Base-by-base conservation (phyloP, 1,284 basidiomycete genomes). In the Pyrrhoderma noxium region DNA sequence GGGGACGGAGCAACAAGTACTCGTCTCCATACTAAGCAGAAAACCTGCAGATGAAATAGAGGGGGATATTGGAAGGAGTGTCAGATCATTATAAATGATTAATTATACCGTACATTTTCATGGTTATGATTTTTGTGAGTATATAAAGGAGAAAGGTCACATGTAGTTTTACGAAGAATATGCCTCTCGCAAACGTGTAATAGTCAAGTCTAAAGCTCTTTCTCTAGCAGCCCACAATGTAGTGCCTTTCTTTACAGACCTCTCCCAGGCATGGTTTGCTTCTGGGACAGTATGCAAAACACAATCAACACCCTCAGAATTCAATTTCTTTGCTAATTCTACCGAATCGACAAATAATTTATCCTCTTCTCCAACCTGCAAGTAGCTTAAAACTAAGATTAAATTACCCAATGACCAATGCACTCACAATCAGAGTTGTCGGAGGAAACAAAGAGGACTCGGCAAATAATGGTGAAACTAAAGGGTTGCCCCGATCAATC, bases 181-280 rank as follows among this genome's bases (percentile, higher is more conserved):
- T n/a, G 39, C 41, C 19, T 49, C 35, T 16, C 44, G 52, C 25
- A 55, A 27, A 35, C 53, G 53, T 25, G 22, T 34, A 9, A 41
- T 44, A 16, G 45, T 41, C 49, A 51, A 37, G 16, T 41, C 44
- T 31, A 51, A 18, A 13, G 49, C 53, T 16, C 36, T 42, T 5
- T 44, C 37, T 21, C 47, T 49, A 13, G 44, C 48, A 9, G 18
- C 31, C 48, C 49, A 55, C 40, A 42, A 47, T 9, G 53, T 44
- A 8, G 43, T 47, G 35, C 43, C 37, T 18, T 40, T 34, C 23
- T 47, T 51, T 14, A 43, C 41, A 38, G 47, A 51, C 4, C 48
- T 44, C 25, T 56, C 55, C 47, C 52, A 53, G 9, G 47, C 55
- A 36, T 56, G 55, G 3, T 27, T 22, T 14, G 51, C 55, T 18